Evolutionary conservation across 805 yeast genomes (phyloP).

Genomic region (Priceomyces fermenticarens): DNA sequence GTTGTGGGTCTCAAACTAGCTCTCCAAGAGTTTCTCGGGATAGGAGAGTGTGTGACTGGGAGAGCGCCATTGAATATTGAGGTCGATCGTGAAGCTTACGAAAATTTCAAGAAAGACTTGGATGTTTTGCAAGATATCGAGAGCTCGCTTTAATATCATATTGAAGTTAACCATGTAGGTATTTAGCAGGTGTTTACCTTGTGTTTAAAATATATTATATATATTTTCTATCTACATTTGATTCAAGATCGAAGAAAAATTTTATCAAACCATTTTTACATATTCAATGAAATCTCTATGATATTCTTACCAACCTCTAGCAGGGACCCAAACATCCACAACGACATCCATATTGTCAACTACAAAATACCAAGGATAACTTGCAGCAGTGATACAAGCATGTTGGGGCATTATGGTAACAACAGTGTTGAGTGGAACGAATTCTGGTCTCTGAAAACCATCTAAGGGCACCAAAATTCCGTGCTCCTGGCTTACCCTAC

Average conservation of each 20-base stretch:
- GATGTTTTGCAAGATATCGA: conserved; percentile 12
- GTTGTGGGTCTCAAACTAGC: conserved; percentile 28
- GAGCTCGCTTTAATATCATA: conserved; percentile 6
- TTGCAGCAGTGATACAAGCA: conserved; percentile 66
- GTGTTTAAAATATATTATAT: too few relatives aligned
- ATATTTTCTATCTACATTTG: too few relatives aligned
- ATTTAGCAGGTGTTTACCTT: too few relatives aligned
- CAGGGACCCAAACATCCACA: conserved; percentile 64
- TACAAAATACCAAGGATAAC: conserved; percentile 56
- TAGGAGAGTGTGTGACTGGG: conserved; percentile 24
- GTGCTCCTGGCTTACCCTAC: conserved; percentile 74
- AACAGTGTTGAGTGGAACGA: conserved; percentile 54
- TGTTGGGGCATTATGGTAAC: conserved; percentile 66
- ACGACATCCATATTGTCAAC: conserved; percentile 46
- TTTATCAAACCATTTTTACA: too few relatives aligned
- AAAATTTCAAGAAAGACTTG: conserved; percentile 12
- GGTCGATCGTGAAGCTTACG: conserved; percentile 7
- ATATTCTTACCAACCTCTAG: conserved; percentile 18
- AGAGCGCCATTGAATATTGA: conserved; percentile 27
- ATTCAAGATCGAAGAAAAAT: too few relatives aligned
- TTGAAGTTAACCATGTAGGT: too few relatives aligned
- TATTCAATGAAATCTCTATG: too few relatives aligned
- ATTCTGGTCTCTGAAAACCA: conserved; percentile 20
- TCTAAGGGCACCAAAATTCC: conserved; percentile 60
- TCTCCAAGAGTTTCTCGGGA: conserved; percentile 15